Percentiles rank a stretch among this genome's conserved stretches.
phyloP scores from a whole-genome alignment of 2,329 filamentous ascomycete genomes.

The Xylaria sp. region DNA sequence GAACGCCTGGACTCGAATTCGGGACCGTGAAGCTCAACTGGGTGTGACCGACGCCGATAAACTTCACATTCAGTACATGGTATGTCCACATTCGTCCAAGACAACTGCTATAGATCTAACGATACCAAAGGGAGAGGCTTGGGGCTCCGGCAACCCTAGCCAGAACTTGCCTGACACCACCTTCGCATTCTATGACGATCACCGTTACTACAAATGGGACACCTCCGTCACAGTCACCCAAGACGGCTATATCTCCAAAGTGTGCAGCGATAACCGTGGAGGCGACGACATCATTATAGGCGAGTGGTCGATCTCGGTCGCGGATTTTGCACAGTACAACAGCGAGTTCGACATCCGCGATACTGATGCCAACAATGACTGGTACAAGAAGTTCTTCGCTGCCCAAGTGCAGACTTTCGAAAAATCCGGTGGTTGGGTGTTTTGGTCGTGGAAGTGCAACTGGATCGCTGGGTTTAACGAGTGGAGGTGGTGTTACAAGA shows the following conservation, averaged over 20 bases:
- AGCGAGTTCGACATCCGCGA: conserved; percentile 46
- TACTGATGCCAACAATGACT: conserved; percentile 48
- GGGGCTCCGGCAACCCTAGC: conserved; percentile 57
- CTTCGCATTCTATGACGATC: conserved; percentile 45
- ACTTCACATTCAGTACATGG: conserved; percentile 52
- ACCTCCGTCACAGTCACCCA: conserved; percentile 49
- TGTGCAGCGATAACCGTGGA: conserved; percentile 51
- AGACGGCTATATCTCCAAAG: conserved; percentile 55
- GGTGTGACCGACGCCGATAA: conserved; percentile 45
- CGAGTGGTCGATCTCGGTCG: conserved; percentile 62
- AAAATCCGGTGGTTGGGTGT: conserved; percentile 59
- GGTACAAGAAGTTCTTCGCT: conserved; percentile 63
- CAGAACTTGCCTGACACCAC: conserved; percentile 41
- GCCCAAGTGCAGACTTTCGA: conserved; percentile 63
- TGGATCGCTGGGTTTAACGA: conserved; percentile 48
- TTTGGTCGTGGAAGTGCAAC: conserved; percentile 64
- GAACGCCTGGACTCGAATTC: conserved; percentile 50
- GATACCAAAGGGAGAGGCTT: conserved; percentile 42
- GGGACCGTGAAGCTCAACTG: conserved; percentile 49
- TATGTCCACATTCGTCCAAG: conserved; percentile 8
- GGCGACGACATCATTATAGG: conserved; percentile 57
- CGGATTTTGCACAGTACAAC: conserved; percentile 53
- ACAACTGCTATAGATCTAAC: neutral
- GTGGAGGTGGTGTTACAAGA: conserved; percentile 56
- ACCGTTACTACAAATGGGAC: conserved; percentile 52